These are phyloP conservation scores for Baorangia bicolor DNA, from an alignment of 768 basidiomycete species.

Conservation along the genomic window DNA sequence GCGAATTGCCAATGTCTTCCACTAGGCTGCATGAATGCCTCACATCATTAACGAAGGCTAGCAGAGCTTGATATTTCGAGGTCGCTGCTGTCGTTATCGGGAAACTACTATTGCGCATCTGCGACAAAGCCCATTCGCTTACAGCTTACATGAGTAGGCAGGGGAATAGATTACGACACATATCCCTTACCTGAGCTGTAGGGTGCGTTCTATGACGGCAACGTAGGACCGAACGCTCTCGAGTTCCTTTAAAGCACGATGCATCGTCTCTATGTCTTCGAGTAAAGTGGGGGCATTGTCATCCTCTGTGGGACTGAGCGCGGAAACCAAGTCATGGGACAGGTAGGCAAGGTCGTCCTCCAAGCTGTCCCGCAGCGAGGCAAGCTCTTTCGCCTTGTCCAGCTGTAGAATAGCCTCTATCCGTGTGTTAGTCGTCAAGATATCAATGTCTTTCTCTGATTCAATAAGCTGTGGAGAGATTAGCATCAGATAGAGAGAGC, in stretches of 20 bases:
- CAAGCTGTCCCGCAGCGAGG: slow-evolving; percentile 72
- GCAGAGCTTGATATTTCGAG: slow-evolving; percentile 58
- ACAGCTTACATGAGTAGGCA: slow-evolving; percentile 8
- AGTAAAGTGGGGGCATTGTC: slow-evolving; percentile 62
- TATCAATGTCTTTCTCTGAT: slow-evolving; percentile 49
- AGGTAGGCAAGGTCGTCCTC: slow-evolving; percentile 76
- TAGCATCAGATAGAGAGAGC: slow-evolving; percentile 9
- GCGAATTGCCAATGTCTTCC: slow-evolving; percentile 43
- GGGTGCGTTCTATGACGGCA: slow-evolving; percentile 64
- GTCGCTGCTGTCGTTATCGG: slow-evolving; percentile 48
- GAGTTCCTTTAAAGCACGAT: slow-evolving; percentile 74
- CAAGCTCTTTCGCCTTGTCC: slow-evolving; percentile 67
- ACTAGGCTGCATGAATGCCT: slow-evolving; percentile 42
- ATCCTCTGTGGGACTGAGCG: slow-evolving; percentile 41
- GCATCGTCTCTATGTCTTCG: slow-evolving; percentile 79
- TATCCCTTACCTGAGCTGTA: slow-evolving; percentile 64
- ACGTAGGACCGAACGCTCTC: slow-evolving; percentile 76
- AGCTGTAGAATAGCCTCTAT: slow-evolving; percentile 48
- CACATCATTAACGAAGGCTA: slow-evolving; percentile 57
- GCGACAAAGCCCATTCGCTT: slow-evolving; percentile 59
- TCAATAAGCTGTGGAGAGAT: slow-evolving; percentile 53
- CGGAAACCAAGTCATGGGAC: slow-evolving; percentile 61
- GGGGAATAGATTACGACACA: neutral
- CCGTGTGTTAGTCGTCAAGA: slow-evolving; percentile 49
- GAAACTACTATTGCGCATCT: slow-evolving; percentile 42